Evolutionary conservation across 805 yeast genomes (phyloP), one percentile per base, ranked within the genome.

Genomic region (Lipomyces chichibuensis): DNA sequence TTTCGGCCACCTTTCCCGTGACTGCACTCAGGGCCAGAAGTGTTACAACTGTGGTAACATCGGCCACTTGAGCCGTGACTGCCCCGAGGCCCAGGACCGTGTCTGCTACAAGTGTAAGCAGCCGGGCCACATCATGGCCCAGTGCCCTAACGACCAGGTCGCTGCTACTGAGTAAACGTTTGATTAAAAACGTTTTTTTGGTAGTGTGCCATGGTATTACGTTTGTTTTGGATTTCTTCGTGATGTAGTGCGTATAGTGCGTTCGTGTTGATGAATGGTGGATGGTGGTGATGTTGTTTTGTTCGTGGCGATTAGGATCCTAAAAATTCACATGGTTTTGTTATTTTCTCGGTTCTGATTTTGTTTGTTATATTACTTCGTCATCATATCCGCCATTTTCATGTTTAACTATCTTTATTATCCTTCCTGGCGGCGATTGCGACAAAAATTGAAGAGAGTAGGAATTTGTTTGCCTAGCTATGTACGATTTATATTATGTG

Each of bases 21-120:
- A 89, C 71, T 91, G 97, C 80, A 88, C 87, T 78, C 75, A 75
- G 65, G 85, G 87, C 69, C 86, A 84, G 72, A 91, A 91, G 81
- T 92, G 98, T 81, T 93, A 91, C 85, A 90, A 93, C 70, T 92
- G 98, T 81, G 97, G 97, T 74, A 87, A 88, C 80, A 82, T 85
- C 70, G 97, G 97, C 66, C 97, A 91, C 81, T 85, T 91, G 75
- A 87, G 95, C 70, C 90, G 87, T 80, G 96, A 90, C 72, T 92
- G 97, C 81, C 79, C 85, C 68, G 83, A 84, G 75, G 84, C 84
- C 72, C 83, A 79, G 69, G 78, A 83, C 71, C 87, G 86, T 79
- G 83, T 88, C 69, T 88, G 92, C 81, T 88, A 88, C 85, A 84
- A 82, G 79, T 88, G 92, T 81, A 89, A 89, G 75, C 83, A 85